Evolutionary conservation across 2,329 filamentous ascomycete species (phyloP).

Genomic region (Stemphylium vesicarium): DNA sequence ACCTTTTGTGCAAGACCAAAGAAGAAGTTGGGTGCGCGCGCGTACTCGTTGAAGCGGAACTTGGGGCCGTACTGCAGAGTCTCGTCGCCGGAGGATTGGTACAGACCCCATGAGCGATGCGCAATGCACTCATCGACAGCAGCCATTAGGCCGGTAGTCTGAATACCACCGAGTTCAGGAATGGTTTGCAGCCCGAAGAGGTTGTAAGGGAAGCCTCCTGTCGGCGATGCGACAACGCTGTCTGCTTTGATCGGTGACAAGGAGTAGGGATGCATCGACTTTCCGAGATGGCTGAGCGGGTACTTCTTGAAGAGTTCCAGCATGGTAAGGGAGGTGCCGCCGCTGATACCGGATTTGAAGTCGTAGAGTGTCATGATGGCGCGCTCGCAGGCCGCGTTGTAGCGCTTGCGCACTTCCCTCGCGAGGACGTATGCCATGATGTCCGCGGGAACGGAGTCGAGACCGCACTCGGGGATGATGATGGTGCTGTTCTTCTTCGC

Average conservation of each 20-base stretch:
- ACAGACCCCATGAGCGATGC: constrained; percentile 65
- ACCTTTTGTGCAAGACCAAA: constrained; percentile 58
- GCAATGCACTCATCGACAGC: constrained; percentile 63
- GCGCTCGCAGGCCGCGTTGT: constrained; percentile 58
- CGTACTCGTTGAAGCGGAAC: constrained; percentile 65
- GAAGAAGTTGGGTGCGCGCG: constrained; percentile 58
- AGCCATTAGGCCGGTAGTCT: constrained; percentile 62
- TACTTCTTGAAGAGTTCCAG: constrained; percentile 62
- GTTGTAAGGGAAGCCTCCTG: constrained; percentile 47
- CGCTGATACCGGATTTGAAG: constrained; percentile 57
- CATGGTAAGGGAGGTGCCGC: constrained; percentile 69
- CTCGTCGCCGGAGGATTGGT: constrained; percentile 44
- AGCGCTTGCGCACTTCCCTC: constrained; percentile 59
- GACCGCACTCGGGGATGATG: constrained; percentile 64
- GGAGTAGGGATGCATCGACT: constrained; percentile 58
- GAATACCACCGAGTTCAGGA: constrained; percentile 64
- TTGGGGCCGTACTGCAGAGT: constrained; percentile 58
- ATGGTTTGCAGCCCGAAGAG: constrained; percentile 61
- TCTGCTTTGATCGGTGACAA: constrained; percentile 55
- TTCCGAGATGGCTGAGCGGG: constrained; percentile 55
- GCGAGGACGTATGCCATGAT: constrained; percentile 62
- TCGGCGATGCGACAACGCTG: constrained; percentile 42
- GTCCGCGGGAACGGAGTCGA: constrained; percentile 68
- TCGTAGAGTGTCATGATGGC: constrained; percentile 62
- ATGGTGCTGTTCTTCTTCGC: constrained; percentile 67